These are phyloP conservation scores for Jaapia argillacea DNA, from an alignment of 768 basidiomycete species.

Conservation along the genomic window DNA sequence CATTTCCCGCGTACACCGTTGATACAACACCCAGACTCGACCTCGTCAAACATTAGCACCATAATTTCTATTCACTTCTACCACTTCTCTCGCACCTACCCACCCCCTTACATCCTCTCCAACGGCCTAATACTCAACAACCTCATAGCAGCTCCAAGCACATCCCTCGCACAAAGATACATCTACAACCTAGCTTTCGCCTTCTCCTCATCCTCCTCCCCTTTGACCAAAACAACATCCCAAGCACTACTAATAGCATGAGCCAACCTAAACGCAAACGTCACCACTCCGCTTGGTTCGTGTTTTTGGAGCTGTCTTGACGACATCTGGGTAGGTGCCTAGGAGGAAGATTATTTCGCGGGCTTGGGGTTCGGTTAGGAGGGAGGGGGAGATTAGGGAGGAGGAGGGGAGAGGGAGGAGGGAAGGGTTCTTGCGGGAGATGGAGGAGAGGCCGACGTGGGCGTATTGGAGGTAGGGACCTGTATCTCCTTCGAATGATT, in stretches of 20 bases:
- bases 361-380: slow-evolving; percentile 68
- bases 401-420: slow-evolving; percentile 67
- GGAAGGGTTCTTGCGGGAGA: slow-evolving; percentile 85
- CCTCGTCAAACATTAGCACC: too few relatives aligned
- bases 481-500: slow-evolving; percentile 92
- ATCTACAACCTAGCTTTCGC: slow-evolving; percentile 83
- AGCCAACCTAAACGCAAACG: slow-evolving; percentile 76
- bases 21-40: too few relatives aligned
- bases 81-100: too few relatives aligned
- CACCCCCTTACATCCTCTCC: slow-evolving; percentile 88
- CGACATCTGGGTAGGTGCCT: slow-evolving; percentile 85
- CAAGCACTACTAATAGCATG: slow-evolving; percentile 89
- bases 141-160: slow-evolving; percentile 80
- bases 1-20: too few relatives aligned
- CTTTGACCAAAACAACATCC: slow-evolving; percentile 84
- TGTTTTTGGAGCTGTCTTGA: slow-evolving; percentile 77
- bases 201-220: slow-evolving; percentile 65
- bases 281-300: slow-evolving; percentile 88
- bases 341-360: slow-evolving; percentile 83
- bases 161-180: slow-evolving; percentile 82
- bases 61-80: too few relatives aligned
- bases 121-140: slow-evolving; percentile 83
- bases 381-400: slow-evolving; percentile 46
- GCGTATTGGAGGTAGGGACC: slow-evolving; percentile 96
- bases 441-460: slow-evolving; percentile 85